These are phyloP conservation scores for Galerina marginata DNA, from an alignment of 768 basidiomycete species.

Conservation along the genomic window DNA sequence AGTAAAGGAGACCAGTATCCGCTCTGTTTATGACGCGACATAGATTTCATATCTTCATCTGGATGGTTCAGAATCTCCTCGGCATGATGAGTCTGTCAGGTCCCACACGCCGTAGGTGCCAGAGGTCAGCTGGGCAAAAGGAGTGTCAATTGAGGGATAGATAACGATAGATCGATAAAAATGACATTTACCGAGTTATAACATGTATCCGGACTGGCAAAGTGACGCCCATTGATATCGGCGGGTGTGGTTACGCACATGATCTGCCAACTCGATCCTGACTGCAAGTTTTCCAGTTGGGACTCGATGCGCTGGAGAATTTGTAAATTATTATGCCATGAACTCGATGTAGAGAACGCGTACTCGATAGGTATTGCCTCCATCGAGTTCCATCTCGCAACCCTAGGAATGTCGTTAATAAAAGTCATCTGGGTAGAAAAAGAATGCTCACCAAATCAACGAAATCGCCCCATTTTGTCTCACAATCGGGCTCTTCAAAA, in stretches of 20 bases:
- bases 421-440: background rate
- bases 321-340: background rate
- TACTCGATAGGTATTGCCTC: too few relatives aligned
- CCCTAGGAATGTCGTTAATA: constrained; percentile 16
- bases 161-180: background rate
- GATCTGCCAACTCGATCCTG: constrained; percentile 35
- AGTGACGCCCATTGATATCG: constrained; percentile 30
- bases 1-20: too few relatives aligned
- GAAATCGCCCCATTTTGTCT: constrained; percentile 33
- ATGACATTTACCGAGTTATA: constrained; percentile 21
- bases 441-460: constrained; percentile 26
- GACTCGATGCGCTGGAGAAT: constrained; percentile 27
- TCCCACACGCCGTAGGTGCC: constrained; percentile 17
- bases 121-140: background rate
- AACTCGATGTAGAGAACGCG: background rate
- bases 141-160: background rate
- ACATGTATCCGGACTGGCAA: constrained; percentile 27
- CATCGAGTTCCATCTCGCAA: constrained; percentile 7
- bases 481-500: constrained; percentile 31
- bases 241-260: constrained; percentile 38
- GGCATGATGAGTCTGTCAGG: constrained; percentile 7
- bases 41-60: too few relatives aligned
- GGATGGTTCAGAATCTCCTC: background rate
- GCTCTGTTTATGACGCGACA: too few relatives aligned
- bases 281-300: constrained; percentile 28